Percentiles rank a stretch among this genome's conserved stretches.
Conservation (phyloP, 75 land plant genomes). For the Sequoia sempervirens region DNA sequence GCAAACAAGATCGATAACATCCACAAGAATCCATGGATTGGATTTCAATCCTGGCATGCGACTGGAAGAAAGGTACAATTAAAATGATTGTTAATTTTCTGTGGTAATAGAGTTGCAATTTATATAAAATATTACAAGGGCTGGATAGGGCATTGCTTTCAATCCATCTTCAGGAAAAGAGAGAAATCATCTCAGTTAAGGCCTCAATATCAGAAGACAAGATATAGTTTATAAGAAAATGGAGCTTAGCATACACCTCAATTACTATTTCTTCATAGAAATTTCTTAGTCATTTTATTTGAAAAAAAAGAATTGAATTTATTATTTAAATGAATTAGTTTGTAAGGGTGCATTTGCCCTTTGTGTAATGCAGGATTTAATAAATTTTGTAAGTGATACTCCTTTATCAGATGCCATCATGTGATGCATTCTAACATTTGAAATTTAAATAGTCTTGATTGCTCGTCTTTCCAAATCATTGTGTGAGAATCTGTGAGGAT, state of each 20-base stretch:
- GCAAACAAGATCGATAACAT: conserved; percentile 73
- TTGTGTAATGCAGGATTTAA: not conserved
- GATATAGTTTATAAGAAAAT: not conserved
- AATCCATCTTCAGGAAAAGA: not conserved
- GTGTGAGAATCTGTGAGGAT: not conserved
- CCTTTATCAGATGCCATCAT: not conserved
- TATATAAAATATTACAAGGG: not conserved
- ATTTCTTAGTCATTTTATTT: not conserved
- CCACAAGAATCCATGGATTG: conserved; percentile 92
- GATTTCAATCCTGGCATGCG: conserved; percentile 97
- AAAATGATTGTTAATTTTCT: not conserved
- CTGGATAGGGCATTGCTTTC: not conserved
- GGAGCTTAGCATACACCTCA: not conserved
- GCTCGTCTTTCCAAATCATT: not conserved
- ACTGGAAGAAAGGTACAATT: conserved; percentile 68
- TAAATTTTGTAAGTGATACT: not conserved
- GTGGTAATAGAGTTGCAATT: not conserved
- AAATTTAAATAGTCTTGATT: not conserved
- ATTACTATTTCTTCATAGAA: not conserved
- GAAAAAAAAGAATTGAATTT: not conserved
- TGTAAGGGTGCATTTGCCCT: not conserved
- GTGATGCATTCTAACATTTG: not conserved
- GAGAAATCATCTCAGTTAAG: not conserved
- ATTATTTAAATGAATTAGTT: not conserved
- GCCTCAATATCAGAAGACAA: not conserved